Base-by-base conservation (phyloP, 345 rosid species). In the Dimocarpus longan region DNA sequence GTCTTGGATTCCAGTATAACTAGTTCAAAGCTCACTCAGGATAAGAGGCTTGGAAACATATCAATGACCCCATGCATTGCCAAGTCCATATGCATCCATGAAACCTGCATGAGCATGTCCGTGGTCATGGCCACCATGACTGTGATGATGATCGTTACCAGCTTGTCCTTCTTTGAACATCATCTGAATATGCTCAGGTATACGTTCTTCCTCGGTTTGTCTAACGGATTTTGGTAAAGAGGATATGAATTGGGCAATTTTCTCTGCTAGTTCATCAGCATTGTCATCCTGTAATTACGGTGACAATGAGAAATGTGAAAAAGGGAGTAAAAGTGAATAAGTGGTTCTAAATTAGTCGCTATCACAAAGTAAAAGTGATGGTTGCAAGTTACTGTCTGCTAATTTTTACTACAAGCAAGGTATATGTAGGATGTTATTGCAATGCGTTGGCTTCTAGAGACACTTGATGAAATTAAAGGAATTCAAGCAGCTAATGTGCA, bases 261-360 rank as follows among this genome's bases (percentile, higher is more conserved):
- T 84, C 66, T 86, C 87, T 1, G 91, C 93, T 75, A 92, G 79
- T 86, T 95, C 95, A 40, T 83, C 84, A 2, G 94, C 88, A 79
- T 71, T 79, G 83, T 84, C 83, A 83, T 82, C 98, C 99, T 95
- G 85, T 70, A 64, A 82, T 75, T 71, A 83, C 54, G 67, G 68
- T 63, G 59, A 68, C 28, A 63, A 72, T 75, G 66, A 42, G 57
- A 22, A 73, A n/a, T 39, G 9, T 66, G 12, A 24, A 19, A 48
- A 54, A 10, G 46, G 19, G 6, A 10, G 12, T 19, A 16, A 46
- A 28, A 67, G 2, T 44, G 18, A 60, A 70, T n/a, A 18, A 44
- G 52, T 65, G 32, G 37, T 62, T 56, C 69, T 68, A 46, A 40
- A 32, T 56, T 59, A 32, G 75, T 16, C 52, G 18, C 42, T 60